Conservation (phyloP, 148 eudicot species). For the Oxyria digyna region DNA sequence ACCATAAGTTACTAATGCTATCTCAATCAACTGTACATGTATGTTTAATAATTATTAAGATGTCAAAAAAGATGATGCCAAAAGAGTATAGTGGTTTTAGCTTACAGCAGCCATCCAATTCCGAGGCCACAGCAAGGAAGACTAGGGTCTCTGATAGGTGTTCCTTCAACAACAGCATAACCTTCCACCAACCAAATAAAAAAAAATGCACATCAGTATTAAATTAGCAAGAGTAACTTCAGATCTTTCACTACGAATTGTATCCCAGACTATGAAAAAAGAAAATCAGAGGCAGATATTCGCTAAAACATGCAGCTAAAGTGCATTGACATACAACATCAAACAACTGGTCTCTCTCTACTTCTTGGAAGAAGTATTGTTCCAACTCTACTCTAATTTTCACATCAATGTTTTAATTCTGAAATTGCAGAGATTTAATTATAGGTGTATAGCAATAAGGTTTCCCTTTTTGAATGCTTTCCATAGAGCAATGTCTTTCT, state of each 20-base stretch:
- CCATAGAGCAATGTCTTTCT: not conserved
- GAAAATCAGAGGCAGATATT: not conserved
- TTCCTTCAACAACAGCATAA: constrained; percentile 47
- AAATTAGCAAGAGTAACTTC: not conserved
- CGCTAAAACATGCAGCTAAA: not conserved
- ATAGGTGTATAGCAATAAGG: not conserved
- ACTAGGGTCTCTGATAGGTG: constrained; percentile 39
- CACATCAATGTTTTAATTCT: not conserved
- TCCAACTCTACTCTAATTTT: not conserved
- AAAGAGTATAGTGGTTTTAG: constrained; percentile 2
- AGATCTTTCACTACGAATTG: not conserved
- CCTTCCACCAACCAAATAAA: constrained; percentile 26
- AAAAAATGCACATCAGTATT: not conserved
- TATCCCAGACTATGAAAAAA: not conserved
- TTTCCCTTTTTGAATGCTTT: not conserved
- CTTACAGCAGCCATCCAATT: constrained; percentile 89
- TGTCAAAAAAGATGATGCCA: not conserved
- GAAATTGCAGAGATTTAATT: not conserved
- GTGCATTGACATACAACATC: not conserved
- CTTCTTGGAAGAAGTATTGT: not conserved
- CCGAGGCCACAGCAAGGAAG: constrained; percentile 89
- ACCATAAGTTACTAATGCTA: not conserved
- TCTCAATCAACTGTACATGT: not conserved
- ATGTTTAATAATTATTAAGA: not conserved
- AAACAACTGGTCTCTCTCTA: not conserved